Base-by-base conservation (phyloP, 257 asterid species). In the Nicotiana benthamiana region DNA sequence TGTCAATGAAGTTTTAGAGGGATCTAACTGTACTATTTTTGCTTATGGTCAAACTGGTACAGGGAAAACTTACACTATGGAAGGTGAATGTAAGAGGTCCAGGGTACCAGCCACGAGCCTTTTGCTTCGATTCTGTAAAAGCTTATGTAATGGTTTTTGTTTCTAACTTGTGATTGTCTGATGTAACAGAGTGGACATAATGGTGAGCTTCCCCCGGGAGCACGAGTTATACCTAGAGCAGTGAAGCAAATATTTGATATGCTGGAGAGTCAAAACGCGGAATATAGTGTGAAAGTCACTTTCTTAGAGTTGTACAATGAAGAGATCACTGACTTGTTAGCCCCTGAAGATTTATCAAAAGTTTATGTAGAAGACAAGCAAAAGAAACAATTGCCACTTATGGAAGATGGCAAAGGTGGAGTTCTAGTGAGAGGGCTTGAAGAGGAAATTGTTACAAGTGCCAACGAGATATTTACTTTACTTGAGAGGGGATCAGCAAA, bases 11-110 rank as follows among this genome's bases (percentile, higher is more conserved):
- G 97, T 94, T 12, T 78, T 94, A 83, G 98, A 92, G 83, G 98
- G 97, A 34, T 94, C 91, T 85, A 92, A 94, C 85, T 94, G 98
- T 77, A 94, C 98, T 7, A 94, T 92, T 27, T 94, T 94, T 79
- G 98, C 97, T 40, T 92, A 94, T 83, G 97, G 98, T 68, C 98
- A 92, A 82, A 94, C 97, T n/a, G 97, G 98, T 67, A 94, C 98
- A 0, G 98, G 98, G 18, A 94, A 92, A 83, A 94, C 97, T 4
- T 92, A 90, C 84, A 94, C 98, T 34, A 94, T 94, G 97, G 97
- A 92, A 86, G 98, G 98, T 62, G 98, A 92, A 85, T 90, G 96
- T 77, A 91, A 92, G 90, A 91, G 92, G 81, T 77, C 94, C 1
- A 94, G 90, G 98, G 98, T 94, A 88, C 32, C 75, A 10, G 53